Percentiles rank a stretch among this genome's conserved stretches.
Evolutionary conservation across 306 rosid genomes (phyloP).

Genomic region (Rubus parviflorus): DNA sequence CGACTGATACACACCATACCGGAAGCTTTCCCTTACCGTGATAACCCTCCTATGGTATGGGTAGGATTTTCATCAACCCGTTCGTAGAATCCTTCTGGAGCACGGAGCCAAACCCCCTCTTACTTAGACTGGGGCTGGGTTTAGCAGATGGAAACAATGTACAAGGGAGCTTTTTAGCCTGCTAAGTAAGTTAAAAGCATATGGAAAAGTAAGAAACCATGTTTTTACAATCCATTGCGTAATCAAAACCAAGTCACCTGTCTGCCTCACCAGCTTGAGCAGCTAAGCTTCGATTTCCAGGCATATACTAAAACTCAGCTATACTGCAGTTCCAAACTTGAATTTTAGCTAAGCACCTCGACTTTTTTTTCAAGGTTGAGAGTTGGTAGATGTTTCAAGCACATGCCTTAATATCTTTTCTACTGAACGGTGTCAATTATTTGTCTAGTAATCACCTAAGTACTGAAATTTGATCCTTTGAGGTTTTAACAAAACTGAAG

Average conservation of each 20-base stretch:
- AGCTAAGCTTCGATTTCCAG: not conserved
- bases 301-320: not conserved
- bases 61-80: not conserved
- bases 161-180: not conserved
- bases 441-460: not conserved
- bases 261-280: not conserved
- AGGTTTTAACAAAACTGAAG: not conserved
- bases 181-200: not conserved
- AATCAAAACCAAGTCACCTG: not conserved
- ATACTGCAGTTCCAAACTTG: not conserved
- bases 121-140: no score
- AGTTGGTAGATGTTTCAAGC: not conserved
- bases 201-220: not conserved
- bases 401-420: not conserved
- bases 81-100: not conserved
- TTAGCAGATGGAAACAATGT: no score
- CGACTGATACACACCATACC: no score
- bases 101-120: no score
- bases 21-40: no score
- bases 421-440: not conserved
- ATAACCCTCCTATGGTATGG: not conserved
- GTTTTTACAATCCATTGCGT: not conserved
- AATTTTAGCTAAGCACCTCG: not conserved
- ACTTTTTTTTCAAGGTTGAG: not conserved
- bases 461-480: not conserved